These are phyloP conservation scores for Alternaria conjuncta DNA, from an alignment of 2,329 filamentous ascomycete species.

Conservation along the genomic window DNA sequence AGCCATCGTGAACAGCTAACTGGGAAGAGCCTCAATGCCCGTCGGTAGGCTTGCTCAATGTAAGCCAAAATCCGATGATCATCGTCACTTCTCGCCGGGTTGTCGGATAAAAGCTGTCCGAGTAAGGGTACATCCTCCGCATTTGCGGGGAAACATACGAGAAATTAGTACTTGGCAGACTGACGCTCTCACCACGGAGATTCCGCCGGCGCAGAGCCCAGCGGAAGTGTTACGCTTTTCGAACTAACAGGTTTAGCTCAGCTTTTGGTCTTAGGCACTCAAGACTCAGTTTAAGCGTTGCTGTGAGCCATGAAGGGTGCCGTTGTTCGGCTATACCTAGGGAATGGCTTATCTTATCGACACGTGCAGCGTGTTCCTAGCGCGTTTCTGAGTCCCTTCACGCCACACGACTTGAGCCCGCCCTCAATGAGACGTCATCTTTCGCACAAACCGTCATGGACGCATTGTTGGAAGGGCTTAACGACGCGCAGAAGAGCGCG, in stretches of 20 bases:
- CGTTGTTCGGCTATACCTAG: neutral
- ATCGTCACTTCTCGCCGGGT: constrained; percentile 17
- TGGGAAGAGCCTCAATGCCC: constrained; percentile 10
- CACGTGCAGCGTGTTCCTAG: constrained; percentile 13
- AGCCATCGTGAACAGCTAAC: constrained; percentile 10
- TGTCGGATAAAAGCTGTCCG: constrained; percentile 32
- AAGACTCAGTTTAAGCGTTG: neutral
- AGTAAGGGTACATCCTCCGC: constrained; percentile 13
- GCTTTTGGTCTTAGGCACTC: neutral
- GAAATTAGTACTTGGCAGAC: constrained; percentile 9
- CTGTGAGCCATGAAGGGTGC: neutral
- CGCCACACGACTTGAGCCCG: neutral
- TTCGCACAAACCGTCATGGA: constrained; percentile 52
- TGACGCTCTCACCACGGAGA: neutral
- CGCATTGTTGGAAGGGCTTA: constrained; percentile 66
- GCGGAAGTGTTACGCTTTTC: constrained; percentile 13
- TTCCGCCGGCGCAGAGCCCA: neutral
- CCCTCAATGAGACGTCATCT: constrained; percentile 15
- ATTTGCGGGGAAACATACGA: constrained; percentile 16
- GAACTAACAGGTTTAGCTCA: neutral
- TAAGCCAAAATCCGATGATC: constrained; percentile 23
- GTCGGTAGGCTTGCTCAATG: constrained; percentile 20
- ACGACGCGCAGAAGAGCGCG: constrained; percentile 67
- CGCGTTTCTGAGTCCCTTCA: constrained; percentile 3
- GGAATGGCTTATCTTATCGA: neutral